Evolutionary conservation across 176 grass and related monocot genomes (phyloP).

Genomic region (Carex pumila): DNA sequence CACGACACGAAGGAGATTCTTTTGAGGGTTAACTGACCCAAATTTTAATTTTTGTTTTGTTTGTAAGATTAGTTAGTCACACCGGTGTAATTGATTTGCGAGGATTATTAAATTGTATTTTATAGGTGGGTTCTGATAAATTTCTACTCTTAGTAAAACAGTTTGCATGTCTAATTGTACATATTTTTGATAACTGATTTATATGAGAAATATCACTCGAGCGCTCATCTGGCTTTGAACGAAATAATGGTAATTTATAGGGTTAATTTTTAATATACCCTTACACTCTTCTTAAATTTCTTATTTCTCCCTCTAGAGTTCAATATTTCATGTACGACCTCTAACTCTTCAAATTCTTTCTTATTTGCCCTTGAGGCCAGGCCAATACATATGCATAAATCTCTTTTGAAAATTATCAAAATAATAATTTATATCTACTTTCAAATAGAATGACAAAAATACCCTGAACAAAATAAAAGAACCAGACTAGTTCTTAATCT

Average conservation of each 20-base stretch:
- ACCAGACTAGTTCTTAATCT: too few relatives aligned
- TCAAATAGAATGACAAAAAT: too few relatives aligned
- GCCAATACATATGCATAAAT: too few relatives aligned
- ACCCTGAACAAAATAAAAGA: too few relatives aligned
- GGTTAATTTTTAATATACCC: too few relatives aligned
- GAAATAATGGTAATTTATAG: background rate
- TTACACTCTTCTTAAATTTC: too few relatives aligned
- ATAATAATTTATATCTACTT: too few relatives aligned
- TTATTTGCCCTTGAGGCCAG: too few relatives aligned
- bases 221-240: background rate
- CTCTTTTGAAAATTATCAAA: too few relatives aligned
- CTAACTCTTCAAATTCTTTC: too few relatives aligned
- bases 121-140: slow-evolving; percentile 15
- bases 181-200: slow-evolving; percentile 18
- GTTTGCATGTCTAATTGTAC: slow-evolving; percentile 1
- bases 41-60: slow-evolving; percentile 10
- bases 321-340: too few relatives aligned
- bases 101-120: background rate
- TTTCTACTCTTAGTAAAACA: slow-evolving; percentile 5
- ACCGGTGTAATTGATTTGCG: slow-evolving; percentile 8
- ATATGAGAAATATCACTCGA: background rate
- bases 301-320: too few relatives aligned
- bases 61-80: slow-evolving; percentile 22
- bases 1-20: background rate
- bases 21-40: background rate